These are phyloP conservation scores for Melaleuca alternifolia DNA, from an alignment of 345 rosid genomes.

Conservation along the genomic window DNA sequence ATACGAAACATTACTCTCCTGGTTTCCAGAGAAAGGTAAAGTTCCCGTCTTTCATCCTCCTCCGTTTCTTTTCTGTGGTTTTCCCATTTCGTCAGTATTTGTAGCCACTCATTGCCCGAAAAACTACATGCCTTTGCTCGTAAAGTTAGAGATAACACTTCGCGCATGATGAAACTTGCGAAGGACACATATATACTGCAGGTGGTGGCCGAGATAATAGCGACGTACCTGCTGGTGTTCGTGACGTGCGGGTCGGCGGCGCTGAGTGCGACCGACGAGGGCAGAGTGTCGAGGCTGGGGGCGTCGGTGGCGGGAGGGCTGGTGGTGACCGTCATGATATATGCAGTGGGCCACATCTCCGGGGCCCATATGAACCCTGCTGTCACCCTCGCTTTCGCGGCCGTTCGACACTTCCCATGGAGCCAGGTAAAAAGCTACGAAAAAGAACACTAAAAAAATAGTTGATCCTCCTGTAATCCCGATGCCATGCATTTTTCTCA, in stretches of 20 bases:
- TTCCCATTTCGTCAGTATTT: not conserved
- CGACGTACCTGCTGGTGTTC: slow-evolving; percentile 47
- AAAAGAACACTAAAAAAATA: not conserved
- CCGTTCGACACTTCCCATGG: slow-evolving; percentile 41
- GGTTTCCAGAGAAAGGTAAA: slow-evolving; percentile 35
- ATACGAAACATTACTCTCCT: slow-evolving; percentile 17
- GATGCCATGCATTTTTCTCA: not conserved
- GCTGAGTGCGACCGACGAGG: slow-evolving; percentile 22
- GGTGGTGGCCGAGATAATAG: slow-evolving; percentile 51
- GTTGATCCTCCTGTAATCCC: not conserved
- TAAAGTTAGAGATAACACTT: not conserved
- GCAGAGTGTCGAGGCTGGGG: slow-evolving; percentile 29
- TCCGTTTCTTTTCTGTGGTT: not conserved
- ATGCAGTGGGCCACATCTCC: slow-evolving; percentile 62
- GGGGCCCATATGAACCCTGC: slow-evolving; percentile 83
- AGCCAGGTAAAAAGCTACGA: slow-evolving; percentile 21
- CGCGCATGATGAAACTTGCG: not conserved
- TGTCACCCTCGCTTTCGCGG: slow-evolving; percentile 51
- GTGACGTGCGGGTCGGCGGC: slow-evolving; percentile 48
- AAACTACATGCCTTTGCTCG: not conserved
- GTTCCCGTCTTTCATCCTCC: not conserved
- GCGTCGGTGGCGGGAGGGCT: slow-evolving; percentile 60
- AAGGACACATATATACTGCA: not conserved
- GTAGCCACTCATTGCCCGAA: not conserved
- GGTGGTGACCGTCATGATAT: slow-evolving; percentile 58